Evolutionary conservation across 2,329 filamentous ascomycete species (phyloP), one percentile per base, ranked within the genome.

Genomic region (Endothia cerciana): DNA sequence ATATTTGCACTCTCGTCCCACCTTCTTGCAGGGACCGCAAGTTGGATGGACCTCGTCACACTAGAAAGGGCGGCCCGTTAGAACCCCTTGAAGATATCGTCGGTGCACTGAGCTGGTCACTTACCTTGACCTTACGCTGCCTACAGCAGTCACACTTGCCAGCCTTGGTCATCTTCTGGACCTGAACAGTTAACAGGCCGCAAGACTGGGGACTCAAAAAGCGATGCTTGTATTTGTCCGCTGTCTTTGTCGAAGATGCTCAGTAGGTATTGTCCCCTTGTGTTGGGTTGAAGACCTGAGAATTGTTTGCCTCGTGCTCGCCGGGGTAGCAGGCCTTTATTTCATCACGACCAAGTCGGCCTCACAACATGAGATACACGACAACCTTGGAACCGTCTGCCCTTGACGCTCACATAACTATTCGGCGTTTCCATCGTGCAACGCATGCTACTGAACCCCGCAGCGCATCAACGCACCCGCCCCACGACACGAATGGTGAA

Each of bases 91-190:
- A 33, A n/a, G 17, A 36, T 25, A 19, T n/a, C 28, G 28, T 30
- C 15, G 17, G 51, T 33, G 5, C 11, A 33, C 13, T 28, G 5
- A 17, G 15, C 10, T n/a, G 30, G 10, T 2, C 7, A 33, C 53
- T 56, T 7, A 38, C 30, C 53, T 56, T 38, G 7, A 56, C 33
- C 53, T 56, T 56, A 13, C 53, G 53, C 53, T 56, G 53, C 30
- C 53, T 17, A 56, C 53, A 56, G 30, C 53, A 56, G 30, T 56
- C 53, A 56, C 30, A 56, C 30, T 56, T 56, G 53, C 53, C 53
- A 5, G 33, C 30, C 53, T 56, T 56, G 30, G 53, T 56, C 53
- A 56, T 56, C 17, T 56, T 56, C 22, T 15, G 47, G 28, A 30
- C 22, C 47, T 51, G 13, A 11, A 49, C 45, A 25, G 6, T 47